Percentiles rank a stretch among this genome's conserved stretches.
phyloP scores from a whole-genome alignment of 2,329 filamentous ascomycete species.

The Fusarium mundagurra region DNA sequence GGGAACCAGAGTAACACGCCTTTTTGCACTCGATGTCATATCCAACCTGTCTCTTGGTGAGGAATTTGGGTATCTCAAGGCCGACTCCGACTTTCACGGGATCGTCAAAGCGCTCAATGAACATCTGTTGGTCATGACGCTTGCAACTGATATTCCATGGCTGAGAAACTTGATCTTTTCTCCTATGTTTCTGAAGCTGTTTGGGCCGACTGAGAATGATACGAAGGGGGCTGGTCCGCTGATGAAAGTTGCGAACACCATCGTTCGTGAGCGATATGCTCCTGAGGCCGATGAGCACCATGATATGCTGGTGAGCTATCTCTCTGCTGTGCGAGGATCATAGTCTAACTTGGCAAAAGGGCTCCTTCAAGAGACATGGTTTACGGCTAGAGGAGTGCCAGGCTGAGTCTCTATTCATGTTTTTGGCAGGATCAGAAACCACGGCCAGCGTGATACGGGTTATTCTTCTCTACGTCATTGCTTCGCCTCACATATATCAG shows the following conservation, averaged over 20 bases:
- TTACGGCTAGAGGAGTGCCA: background rate
- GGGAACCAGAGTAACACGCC: background rate
- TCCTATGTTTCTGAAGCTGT: background rate
- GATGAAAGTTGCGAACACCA: background rate
- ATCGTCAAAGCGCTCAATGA: background rate
- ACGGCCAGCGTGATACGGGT: background rate
- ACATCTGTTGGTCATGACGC: background rate
- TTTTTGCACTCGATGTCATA: background rate
- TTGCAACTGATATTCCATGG: background rate
- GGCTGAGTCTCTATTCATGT: background rate
- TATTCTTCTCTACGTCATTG: background rate
- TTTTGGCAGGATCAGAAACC: background rate
- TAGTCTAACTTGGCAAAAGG: background rate
- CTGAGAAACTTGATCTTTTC: background rate
- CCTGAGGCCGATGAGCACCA: background rate
- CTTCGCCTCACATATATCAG: background rate
- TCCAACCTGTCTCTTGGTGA: background rate
- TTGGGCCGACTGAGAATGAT: background rate
- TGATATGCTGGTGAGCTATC: background rate
- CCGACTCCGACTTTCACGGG: background rate
- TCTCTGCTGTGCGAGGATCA: fast-evolving
- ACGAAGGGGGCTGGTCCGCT: background rate
- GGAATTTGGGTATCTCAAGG: background rate
- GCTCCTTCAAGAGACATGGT: background rate
- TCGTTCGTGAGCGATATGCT: background rate